Evolutionary conservation across 1,139 yeast species (phyloP).

Genomic region (Sugiyamaella paludigena): DNA sequence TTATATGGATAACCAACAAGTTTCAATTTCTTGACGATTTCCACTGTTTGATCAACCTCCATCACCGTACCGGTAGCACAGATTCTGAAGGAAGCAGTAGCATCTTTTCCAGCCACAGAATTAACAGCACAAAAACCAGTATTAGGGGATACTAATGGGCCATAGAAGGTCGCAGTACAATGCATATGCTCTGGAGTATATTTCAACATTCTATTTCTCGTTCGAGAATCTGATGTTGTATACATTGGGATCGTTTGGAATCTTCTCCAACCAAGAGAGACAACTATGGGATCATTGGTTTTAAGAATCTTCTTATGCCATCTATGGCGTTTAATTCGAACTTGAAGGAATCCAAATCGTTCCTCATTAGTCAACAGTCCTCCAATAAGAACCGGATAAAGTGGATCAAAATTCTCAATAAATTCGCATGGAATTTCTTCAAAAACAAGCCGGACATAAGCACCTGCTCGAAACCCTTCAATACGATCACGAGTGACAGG

Average conservation of each 20-base stretch:
- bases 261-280: constrained; percentile 97
- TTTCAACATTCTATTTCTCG: constrained; percentile 96
- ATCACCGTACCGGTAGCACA: constrained; percentile 98
- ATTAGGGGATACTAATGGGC: constrained; percentile 95
- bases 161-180: constrained; percentile 94
- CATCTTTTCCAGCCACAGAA: constrained; percentile 74
- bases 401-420: constrained; percentile 79
- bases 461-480: constrained; percentile 92
- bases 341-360: constrained; percentile 88
- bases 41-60: constrained; percentile 83
- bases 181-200: constrained; percentile 98
- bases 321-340: constrained; percentile 93
- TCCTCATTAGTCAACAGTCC: constrained; percentile 89
- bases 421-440: constrained; percentile 87
- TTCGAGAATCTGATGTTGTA: constrained; percentile 94
- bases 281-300: constrained; percentile 90
- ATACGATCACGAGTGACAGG: constrained; percentile 69
- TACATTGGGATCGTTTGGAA: constrained; percentile 95
- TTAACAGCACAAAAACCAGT: constrained; percentile 97
- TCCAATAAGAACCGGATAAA: constrained; percentile 82
- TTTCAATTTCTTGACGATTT: constrained; percentile 92
- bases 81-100: constrained; percentile 88
- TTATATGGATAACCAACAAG: constrained; percentile 93
- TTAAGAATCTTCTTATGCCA: constrained; percentile 98
- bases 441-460: constrained; percentile 87